Base-by-base conservation (phyloP, 768 basidiomycete species). In the Coprinopsis marcescibilis region DNA sequence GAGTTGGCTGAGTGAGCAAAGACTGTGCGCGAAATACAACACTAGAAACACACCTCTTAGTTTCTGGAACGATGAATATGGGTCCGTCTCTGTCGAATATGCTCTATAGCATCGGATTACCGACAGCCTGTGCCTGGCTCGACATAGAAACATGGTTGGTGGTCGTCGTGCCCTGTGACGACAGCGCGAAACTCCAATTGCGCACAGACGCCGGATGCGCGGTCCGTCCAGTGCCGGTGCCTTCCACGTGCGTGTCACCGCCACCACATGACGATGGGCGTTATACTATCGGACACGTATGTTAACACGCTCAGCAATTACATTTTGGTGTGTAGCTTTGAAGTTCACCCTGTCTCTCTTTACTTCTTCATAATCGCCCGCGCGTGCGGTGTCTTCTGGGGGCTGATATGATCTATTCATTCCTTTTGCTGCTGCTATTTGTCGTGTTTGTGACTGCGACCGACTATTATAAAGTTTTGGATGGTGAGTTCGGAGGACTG, bases 401-500 rank as follows among this genome's bases (percentile, higher is more conserved):
- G 45, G 51, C 51, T 51, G 45, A 59, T 50, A 68, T 76, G 65
- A 58, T 70, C 46, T 53, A 53, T 36, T 63, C 60, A 50, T 52
- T 72, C 42, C 49, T 74, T 46, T 44, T 69, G 7, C 52, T 75
- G 45, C 52, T 76, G 6, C 52, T 67, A 15, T 45, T 75, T 25
- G 60, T 63, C 27, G 57, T 66, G 37, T 52, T 75, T 20, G 67
- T 60, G 14, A 59, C 64, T 6, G 89, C 85, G 20, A 75, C 78
- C 3, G 89, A 92, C 67, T 73, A 85, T 38, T 96, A 95, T 65
- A 89, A 89, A 65, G 60, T 79, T 48, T 70, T 95, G 50, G 91
- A 89, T 56, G 66, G 89, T 92, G 62, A 68, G 85, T 75, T 47
- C 51, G 8, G 2, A 8, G n/a, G n/a, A 34, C 4, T 21, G 11